Conservation (phyloP, 441 rosid species). For the Populus tomentosa region DNA sequence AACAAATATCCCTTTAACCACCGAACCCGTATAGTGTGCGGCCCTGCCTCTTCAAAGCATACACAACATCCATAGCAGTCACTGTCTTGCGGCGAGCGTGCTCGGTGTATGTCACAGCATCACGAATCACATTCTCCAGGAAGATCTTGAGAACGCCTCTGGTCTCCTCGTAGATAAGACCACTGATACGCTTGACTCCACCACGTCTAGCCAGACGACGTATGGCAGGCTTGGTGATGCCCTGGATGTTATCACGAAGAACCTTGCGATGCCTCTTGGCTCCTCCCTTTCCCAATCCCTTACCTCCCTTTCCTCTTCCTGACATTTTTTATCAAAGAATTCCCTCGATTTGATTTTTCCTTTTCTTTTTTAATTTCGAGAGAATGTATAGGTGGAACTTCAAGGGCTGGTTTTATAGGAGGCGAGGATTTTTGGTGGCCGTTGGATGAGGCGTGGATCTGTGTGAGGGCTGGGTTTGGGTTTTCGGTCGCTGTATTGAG, state of each 20-base stretch:
- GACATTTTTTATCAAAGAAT: background rate
- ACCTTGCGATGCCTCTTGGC: constrained; percentile 9
- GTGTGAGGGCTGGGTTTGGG: background rate
- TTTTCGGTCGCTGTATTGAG: background rate
- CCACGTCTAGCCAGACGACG: constrained; percentile 11
- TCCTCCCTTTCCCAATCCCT: constrained; percentile 12
- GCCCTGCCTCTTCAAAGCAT: constrained; percentile 9
- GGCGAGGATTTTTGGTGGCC: background rate
- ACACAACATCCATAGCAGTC: constrained; percentile 9
- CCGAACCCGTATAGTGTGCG: constrained; percentile 1
- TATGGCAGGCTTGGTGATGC: constrained; percentile 9
- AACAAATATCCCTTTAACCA: background rate
- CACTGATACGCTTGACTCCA: constrained; percentile 9
- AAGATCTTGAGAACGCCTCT: constrained; percentile 8
- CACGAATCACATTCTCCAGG: constrained; percentile 8
- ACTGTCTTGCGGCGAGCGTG: background rate
- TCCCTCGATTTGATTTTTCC: background rate
- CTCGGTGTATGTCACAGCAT: constrained; percentile 4
- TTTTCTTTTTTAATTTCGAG: too few relatives aligned
- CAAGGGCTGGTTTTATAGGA: background rate
- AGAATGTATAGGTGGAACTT: background rate
- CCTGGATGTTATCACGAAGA: constrained; percentile 8
- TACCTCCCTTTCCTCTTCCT: constrained; percentile 7
- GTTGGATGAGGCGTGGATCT: background rate
- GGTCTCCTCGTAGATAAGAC: constrained; percentile 11